Evolutionary conservation across 2,329 filamentous ascomycete species (phyloP).

Genomic region (Myriosclerotinia scirpicola): DNA sequence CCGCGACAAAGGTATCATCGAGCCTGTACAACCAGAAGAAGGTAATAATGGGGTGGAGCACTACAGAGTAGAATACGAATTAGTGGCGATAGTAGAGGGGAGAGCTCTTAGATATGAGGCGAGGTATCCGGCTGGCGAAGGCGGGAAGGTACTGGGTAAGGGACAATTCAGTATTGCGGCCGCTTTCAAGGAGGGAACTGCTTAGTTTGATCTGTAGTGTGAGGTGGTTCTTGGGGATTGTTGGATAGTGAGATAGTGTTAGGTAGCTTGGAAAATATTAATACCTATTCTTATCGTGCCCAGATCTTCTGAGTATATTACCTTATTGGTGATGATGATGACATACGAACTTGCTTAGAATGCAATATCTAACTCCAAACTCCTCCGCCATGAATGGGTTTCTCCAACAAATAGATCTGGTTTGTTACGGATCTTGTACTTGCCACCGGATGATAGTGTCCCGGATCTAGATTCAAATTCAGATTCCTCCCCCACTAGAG

Average conservation of each 20-base stretch:
- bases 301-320: neutral
- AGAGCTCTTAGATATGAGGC: constrained; percentile 31
- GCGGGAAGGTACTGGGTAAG: constrained; percentile 3
- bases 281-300: neutral
- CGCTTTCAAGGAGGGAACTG: constrained; percentile 29
- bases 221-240: neutral
- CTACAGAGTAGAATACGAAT: constrained; percentile 29
- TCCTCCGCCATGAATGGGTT: too few relatives aligned
- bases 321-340: too few relatives aligned
- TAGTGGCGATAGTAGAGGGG: constrained; percentile 30
- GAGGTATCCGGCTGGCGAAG: constrained; percentile 23
- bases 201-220: neutral
- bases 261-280: neutral
- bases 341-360: too few relatives aligned
- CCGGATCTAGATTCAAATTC: too few relatives aligned
- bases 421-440: too few relatives aligned
- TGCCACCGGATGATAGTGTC: too few relatives aligned
- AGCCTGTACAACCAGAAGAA: constrained; percentile 8
- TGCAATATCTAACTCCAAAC: too few relatives aligned
- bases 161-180: constrained; percentile 32
- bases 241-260: neutral
- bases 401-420: too few relatives aligned
- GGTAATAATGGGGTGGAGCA: constrained; percentile 11
- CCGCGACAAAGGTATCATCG: constrained; percentile 24
- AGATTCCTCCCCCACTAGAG: neutral